Evolutionary conservation across 2,329 filamentous ascomycete species (phyloP), one percentile per base, ranked within the genome.

Genomic region (Penicillium brevicompactum): DNA sequence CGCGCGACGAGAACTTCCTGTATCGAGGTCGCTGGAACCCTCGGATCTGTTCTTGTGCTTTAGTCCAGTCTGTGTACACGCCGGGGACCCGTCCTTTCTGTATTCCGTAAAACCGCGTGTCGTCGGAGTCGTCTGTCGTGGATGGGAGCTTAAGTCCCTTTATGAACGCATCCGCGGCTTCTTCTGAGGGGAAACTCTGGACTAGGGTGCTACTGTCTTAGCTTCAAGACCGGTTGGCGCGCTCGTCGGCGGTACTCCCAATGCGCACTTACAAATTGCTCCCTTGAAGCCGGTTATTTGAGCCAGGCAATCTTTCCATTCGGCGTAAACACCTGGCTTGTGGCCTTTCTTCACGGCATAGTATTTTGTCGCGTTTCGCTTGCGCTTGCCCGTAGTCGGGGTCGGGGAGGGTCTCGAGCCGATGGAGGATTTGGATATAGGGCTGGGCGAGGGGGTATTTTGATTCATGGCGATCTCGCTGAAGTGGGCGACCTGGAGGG

Each of bases 151-250:
- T 81, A 61, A 81, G 82, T 45, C 90, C 89, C 1, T 82, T 84
- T 24, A 91, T 80, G 69, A 90, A 97, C 2, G 84, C 85, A 66
- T 89, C 83, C n/a, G 93, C 93, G 56, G 96, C 91, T 59, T 87
- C 82, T 55, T 82, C 78, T 0, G 83, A 85, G 9, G 81, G 76
- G 69, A 96, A 97, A 1, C 89, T 91, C 76, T 94, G 93, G 79
- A 89, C 91, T 94, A 14, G 8, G 21, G n/a, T 30, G 34, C 24
- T 14, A n/a, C 9, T 38, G 30, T 16, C 46, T 47, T 24, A 53
- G 41, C 45, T n/a, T 22, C 8, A 10, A 34, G 40, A 11, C 6
- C 16, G 22, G 9, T 34, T n/a, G 31, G 24, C 24, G 22, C 46
- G 27, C 24, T 27, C 18, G 38, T 6, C 37, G 16, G 9, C 18